Evolutionary conservation across 108 stramenopile species (phyloP).

Genomic region (Epithemia pelagica): DNA sequence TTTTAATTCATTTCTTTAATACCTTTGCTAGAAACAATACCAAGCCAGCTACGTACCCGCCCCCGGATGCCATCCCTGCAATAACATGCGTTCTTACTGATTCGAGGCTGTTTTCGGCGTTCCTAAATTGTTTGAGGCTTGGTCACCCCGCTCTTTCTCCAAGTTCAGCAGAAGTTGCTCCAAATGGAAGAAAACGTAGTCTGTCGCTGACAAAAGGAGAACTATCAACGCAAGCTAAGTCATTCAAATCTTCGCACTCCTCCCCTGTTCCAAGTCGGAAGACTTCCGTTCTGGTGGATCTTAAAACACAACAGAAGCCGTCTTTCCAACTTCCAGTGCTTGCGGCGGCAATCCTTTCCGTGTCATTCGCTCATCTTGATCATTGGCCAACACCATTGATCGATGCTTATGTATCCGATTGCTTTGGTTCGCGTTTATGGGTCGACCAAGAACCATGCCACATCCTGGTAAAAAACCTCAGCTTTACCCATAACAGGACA

Average conservation of each 20-base stretch:
- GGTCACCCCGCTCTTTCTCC: background rate
- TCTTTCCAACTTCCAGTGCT: conserved; percentile 26
- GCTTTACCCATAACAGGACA: conserved; percentile 25
- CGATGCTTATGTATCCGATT: conserved; percentile 61
- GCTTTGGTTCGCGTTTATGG: conserved; percentile 66
- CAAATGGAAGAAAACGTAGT: conserved; percentile 6
- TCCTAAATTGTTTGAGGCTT: conserved; percentile 29
- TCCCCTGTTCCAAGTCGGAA: conserved; percentile 4
- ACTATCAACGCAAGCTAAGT: conserved; percentile 4
- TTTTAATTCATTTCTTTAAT: background rate
- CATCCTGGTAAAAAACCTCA: conserved; percentile 55
- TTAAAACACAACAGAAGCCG: conserved; percentile 6
- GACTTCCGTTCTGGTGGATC: background rate
- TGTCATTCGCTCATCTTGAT: conserved; percentile 46
- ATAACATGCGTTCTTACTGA: conserved; percentile 36
- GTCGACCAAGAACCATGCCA: conserved; percentile 50
- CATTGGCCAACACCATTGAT: conserved; percentile 67
- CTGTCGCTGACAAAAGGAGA: conserved; percentile 2
- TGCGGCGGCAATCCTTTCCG: conserved; percentile 51
- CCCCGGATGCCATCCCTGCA: conserved; percentile 36
- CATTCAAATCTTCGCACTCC: conserved; percentile 4
- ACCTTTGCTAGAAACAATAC: background rate
- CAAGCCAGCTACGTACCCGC: conserved; percentile 12
- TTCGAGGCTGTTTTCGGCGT: conserved; percentile 26
- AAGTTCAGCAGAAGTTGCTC: background rate